These are phyloP conservation scores for Mariannaea sp. DNA, from an alignment of 2,329 filamentous ascomycete species.

Conservation along the genomic window DNA sequence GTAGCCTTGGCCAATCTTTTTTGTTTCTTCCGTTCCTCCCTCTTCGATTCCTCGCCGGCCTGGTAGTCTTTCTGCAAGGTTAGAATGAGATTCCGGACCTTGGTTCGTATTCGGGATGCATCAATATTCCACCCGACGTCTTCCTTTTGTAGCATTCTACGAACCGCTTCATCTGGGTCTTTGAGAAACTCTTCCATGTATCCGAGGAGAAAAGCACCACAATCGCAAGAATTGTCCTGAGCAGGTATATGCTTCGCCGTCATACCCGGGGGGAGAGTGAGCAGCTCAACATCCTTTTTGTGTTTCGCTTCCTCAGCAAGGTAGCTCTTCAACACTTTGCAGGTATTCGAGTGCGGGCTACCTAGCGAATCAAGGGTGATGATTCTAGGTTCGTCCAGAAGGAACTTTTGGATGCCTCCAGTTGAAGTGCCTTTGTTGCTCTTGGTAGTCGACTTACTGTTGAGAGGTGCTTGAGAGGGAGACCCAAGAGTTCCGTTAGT, in stretches of 20 bases:
- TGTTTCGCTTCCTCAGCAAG: conserved; percentile 72
- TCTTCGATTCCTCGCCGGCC: conserved; percentile 45
- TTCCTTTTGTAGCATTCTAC: conserved; percentile 67
- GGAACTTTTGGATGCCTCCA: conserved; percentile 34
- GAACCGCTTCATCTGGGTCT: conserved; percentile 72
- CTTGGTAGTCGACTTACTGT: conserved; percentile 14
- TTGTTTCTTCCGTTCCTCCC: conserved; percentile 40
- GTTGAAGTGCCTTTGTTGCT: conserved; percentile 23
- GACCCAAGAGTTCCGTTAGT: conserved; percentile 1
- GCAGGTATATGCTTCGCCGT: conserved; percentile 76
- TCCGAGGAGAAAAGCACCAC: conserved; percentile 82
- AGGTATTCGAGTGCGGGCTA: conserved; percentile 64
- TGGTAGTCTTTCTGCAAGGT: conserved; percentile 64
- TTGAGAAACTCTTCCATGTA: conserved; percentile 84
- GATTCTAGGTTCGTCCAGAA: conserved; percentile 67
- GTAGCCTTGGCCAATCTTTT: conserved; percentile 38
- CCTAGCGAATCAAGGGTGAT: conserved; percentile 88
- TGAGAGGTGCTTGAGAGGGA: background rate
- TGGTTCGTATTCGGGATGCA: conserved; percentile 62
- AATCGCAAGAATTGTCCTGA: conserved; percentile 87
- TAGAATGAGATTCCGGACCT: conserved; percentile 70
- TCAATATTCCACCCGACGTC: conserved; percentile 57
- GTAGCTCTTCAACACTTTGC: conserved; percentile 75
- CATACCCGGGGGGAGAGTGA: conserved; percentile 53
- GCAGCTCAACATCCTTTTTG: conserved; percentile 56